phyloP scores from a whole-genome alignment of 75 land plant genomes.

The Cunninghamia lanceolata region DNA sequence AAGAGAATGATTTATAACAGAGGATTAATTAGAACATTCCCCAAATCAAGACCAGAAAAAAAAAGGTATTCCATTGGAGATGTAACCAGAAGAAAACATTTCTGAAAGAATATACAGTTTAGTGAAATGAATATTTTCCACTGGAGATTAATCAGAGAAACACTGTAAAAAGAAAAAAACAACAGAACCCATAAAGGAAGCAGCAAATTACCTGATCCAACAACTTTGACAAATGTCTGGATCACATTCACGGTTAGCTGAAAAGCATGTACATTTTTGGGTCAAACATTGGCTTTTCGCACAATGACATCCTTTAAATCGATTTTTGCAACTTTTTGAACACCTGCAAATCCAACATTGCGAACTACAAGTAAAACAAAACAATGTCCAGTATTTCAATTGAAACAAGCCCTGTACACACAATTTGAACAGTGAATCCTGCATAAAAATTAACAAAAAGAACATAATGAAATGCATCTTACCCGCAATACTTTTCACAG shows the following conservation, averaged over 20 bases:
- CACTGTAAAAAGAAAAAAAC: too few relatives aligned
- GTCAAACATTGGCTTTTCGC: slow-evolving; percentile 96
- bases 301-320: slow-evolving; percentile 99
- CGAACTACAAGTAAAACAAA: not conserved
- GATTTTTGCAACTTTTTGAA: slow-evolving; percentile 89
- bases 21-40: too few relatives aligned
- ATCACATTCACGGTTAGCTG: slow-evolving; percentile 99
- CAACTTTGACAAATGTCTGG: slow-evolving; percentile 99
- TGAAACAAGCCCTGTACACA: not conserved
- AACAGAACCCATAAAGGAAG: too few relatives aligned
- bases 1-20: too few relatives aligned
- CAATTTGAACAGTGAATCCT: not conserved
- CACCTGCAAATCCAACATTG: slow-evolving; percentile 46
- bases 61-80: too few relatives aligned
- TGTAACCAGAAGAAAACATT: too few relatives aligned
- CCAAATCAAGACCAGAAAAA: too few relatives aligned
- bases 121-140: too few relatives aligned
- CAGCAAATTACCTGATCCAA: slow-evolving; percentile 75
- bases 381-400: not conserved
- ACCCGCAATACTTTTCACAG: slow-evolving; percentile 99
- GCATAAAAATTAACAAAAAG: not conserved
- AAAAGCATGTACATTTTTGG: slow-evolving; percentile 96
- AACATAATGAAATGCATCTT: slow-evolving; percentile 17
- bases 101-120: too few relatives aligned
- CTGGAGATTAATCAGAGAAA: too few relatives aligned